These are phyloP conservation scores for Paecilomyces sp. DNA, from an alignment of 2,329 filamentous ascomycete genomes.

Conservation along the genomic window DNA sequence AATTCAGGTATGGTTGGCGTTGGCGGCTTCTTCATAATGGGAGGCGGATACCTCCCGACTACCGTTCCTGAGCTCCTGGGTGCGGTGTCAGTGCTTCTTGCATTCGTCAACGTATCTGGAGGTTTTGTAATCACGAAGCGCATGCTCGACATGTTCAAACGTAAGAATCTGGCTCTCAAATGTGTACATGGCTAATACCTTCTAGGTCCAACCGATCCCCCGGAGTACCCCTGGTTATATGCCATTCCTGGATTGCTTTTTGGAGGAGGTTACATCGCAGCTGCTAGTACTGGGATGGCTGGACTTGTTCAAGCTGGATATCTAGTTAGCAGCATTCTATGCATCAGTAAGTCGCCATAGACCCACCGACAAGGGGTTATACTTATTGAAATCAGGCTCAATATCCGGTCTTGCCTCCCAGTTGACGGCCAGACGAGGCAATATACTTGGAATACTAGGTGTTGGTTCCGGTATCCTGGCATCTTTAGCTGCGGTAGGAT, in stretches of 20 bases:
- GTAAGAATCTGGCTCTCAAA: constrained; percentile 32
- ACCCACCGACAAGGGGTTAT: not conserved
- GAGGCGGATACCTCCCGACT: constrained; percentile 68
- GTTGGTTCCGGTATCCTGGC: constrained; percentile 77
- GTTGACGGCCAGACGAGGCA: constrained; percentile 74
- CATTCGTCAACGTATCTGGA: constrained; percentile 82
- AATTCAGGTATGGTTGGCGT: constrained; percentile 70
- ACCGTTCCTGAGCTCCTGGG: constrained; percentile 75
- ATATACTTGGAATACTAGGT: constrained; percentile 78
- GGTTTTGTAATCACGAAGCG: constrained; percentile 88
- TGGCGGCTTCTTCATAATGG: constrained; percentile 82
- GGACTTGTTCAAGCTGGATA: constrained; percentile 85
- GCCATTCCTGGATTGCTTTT: constrained; percentile 70
- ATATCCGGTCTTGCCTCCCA: constrained; percentile 77
- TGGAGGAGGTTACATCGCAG: constrained; percentile 72
- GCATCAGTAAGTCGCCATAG: constrained; percentile 52
- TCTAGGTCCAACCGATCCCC: constrained; percentile 68
- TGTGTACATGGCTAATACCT: constrained; percentile 9
- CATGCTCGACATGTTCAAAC: constrained; percentile 89
- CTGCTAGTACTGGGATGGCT: constrained; percentile 72
- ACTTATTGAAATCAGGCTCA: constrained; percentile 39
- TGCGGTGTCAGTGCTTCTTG: constrained; percentile 70
- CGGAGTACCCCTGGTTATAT: constrained; percentile 84
- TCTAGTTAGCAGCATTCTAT: constrained; percentile 74
- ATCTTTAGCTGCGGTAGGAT: constrained; percentile 73